Evolutionary conservation across 495 filamentous ascomycete species (phyloP).

Genomic region (Podospora sp.): DNA sequence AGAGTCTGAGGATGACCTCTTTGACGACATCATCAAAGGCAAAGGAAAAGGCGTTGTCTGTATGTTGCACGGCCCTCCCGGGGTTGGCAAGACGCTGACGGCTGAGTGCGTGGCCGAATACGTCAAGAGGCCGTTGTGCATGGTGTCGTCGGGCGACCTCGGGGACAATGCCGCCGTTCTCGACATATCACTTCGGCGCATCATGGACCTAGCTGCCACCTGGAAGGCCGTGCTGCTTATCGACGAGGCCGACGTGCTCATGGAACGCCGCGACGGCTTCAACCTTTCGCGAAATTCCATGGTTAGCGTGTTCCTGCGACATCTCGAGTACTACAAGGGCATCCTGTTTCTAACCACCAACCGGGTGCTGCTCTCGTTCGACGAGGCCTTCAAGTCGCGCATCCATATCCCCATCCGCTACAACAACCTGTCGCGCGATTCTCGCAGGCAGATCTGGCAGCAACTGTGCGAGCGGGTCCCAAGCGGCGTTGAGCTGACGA

Average conservation of each 20-base stretch:
- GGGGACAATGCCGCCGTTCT: slow-evolving; percentile 41
- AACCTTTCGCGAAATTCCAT: slow-evolving; percentile 49
- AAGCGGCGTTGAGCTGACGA: slow-evolving; percentile 45
- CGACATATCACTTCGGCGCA: slow-evolving; percentile 44
- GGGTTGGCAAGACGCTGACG: slow-evolving; percentile 46
- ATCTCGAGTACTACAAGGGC: slow-evolving; percentile 52
- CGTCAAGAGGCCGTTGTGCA: slow-evolving; percentile 54
- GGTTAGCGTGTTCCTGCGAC: slow-evolving; percentile 53
- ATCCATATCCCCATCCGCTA: slow-evolving; percentile 51
- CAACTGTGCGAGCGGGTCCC: slow-evolving; percentile 48
- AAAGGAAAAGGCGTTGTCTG: slow-evolving; percentile 43
- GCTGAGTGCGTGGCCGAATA: slow-evolving; percentile 52
- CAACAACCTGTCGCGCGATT: slow-evolving; percentile 37
- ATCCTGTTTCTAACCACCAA: slow-evolving; percentile 53
- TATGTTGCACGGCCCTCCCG: slow-evolving; percentile 46
- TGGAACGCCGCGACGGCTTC: slow-evolving; percentile 31
- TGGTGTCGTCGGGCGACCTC: slow-evolving; percentile 55
- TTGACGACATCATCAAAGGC: slow-evolving; percentile 43
- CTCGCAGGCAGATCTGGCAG: slow-evolving; percentile 48
- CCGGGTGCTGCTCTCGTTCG: slow-evolving; percentile 38
- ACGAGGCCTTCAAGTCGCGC: slow-evolving; percentile 53
- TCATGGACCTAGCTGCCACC: too few species aligned
- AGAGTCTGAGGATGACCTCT: slow-evolving; percentile 5
- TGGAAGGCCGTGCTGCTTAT: slow-evolving; percentile 67
- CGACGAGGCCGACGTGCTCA: slow-evolving; percentile 51